phyloP scores from a whole-genome alignment of 1,139 yeast species.

The Yamadazyma taylorii region DNA sequence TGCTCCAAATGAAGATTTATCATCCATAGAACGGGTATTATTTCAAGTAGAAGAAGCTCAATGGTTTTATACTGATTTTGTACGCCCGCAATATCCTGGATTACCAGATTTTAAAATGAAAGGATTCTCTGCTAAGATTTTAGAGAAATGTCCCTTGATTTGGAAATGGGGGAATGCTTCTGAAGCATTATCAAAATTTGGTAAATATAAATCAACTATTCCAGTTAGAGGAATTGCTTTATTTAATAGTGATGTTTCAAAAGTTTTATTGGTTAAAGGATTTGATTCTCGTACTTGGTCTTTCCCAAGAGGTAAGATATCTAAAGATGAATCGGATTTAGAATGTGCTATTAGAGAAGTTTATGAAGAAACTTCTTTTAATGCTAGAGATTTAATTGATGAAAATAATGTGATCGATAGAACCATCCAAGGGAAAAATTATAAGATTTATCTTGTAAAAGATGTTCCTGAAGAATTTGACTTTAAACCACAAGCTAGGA shows the following conservation, averaged over 20 bases:
- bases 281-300: slow-evolving; percentile 88
- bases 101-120: slow-evolving; percentile 81
- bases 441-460: slow-evolving; percentile 74
- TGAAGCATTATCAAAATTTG: slow-evolving; percentile 73
- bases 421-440: slow-evolving; percentile 79
- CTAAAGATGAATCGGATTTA: slow-evolving; percentile 88
- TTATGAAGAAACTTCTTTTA: slow-evolving; percentile 93
- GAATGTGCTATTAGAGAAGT: slow-evolving; percentile 94
- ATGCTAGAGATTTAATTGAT: slow-evolving; percentile 64
- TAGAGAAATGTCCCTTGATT: slow-evolving; percentile 78
- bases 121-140: slow-evolving; percentile 68
- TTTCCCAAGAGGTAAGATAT: slow-evolving; percentile 95
- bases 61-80: slow-evolving; percentile 93
- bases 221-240: slow-evolving; percentile 98
- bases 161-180: slow-evolving; percentile 85
- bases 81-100: slow-evolving; percentile 69
- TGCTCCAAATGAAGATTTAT: slow-evolving; percentile 87
- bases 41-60: slow-evolving; percentile 98
- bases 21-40: slow-evolving; percentile 81
- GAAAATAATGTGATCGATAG: slow-evolving; percentile 79
- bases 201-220: slow-evolving; percentile 81
- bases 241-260: slow-evolving; percentile 68
- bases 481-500: slow-evolving; percentile 80
- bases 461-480: slow-evolving; percentile 75
- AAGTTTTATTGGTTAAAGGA: slow-evolving; percentile 80